These are phyloP conservation scores for Cryphonectria nitschkei DNA, from an alignment of 2,329 filamentous ascomycete species.

Conservation along the genomic window DNA sequence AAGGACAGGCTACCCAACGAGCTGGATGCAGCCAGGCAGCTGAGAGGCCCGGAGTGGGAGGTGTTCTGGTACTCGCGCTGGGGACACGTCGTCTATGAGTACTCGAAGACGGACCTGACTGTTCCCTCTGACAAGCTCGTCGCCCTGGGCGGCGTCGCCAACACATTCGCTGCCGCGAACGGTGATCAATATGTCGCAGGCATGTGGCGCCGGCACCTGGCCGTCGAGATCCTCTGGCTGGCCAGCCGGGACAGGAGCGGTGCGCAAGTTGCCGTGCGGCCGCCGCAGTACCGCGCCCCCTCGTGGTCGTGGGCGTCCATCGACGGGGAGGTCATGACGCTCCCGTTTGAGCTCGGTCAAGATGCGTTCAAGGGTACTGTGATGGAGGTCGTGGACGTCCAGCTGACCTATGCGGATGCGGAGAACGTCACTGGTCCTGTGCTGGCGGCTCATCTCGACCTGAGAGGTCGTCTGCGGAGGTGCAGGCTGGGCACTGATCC, in stretches of 20 bases:
- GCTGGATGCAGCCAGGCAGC: not conserved
- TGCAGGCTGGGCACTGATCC: not conserved
- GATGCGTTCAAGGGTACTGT: not conserved
- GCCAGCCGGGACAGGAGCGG: not conserved
- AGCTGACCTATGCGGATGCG: not conserved
- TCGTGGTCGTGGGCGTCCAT: slow-evolving; percentile 11
- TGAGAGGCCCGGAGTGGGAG: not conserved
- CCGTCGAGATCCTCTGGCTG: not conserved
- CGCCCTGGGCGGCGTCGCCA: slow-evolving; percentile 10
- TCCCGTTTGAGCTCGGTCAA: not conserved
- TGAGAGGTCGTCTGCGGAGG: not conserved
- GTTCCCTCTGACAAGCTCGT: slow-evolving; percentile 6
- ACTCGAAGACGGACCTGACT: not conserved
- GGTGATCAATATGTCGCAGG: not conserved
- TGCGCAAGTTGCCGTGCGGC: not conserved
- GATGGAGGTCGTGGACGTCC: not conserved
- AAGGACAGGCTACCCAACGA: not conserved
- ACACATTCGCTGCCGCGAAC: not conserved
- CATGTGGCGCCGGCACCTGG: not conserved
- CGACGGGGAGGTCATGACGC: not conserved
- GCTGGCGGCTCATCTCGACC: not conserved
- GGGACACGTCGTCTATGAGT: not conserved
- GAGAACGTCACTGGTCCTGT: not conserved
- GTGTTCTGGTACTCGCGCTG: not conserved
- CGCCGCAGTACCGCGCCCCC: not conserved